A percentile compares a stretch with the other conserved stretches of the same genome.
These are phyloP conservation scores for Colletotrichum euphorbiae DNA, from an alignment of 2,329 filamentous ascomycete genomes.

Conservation along the genomic window DNA sequence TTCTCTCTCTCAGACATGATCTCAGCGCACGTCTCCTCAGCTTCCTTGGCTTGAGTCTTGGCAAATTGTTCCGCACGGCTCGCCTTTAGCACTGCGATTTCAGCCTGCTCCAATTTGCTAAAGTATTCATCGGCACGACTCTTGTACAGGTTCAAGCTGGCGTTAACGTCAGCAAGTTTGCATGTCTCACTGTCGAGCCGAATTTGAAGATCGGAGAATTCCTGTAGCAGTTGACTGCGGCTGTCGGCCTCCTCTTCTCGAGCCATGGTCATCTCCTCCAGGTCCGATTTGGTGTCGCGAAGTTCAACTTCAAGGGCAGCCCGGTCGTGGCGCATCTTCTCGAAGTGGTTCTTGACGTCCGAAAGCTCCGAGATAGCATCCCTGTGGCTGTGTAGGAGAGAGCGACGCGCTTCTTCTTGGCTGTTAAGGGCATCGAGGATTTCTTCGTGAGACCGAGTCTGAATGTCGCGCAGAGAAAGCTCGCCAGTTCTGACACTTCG, in stretches of 20 bases:
- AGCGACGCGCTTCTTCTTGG: constrained; percentile 88
- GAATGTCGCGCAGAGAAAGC: constrained; percentile 88
- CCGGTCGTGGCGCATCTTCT: constrained; percentile 86
- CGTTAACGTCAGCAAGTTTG: constrained; percentile 83
- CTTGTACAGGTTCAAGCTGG: constrained; percentile 91
- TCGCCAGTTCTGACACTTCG: constrained; percentile 88
- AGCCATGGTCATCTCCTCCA: constrained; percentile 81
- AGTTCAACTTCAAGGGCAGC: constrained; percentile 86
- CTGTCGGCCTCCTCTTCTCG: constrained; percentile 90
- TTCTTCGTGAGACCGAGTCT: constrained; percentile 94
- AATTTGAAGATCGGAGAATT: constrained; percentile 94
- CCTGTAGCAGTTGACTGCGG: constrained; percentile 87
- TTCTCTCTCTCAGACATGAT: constrained; percentile 94
- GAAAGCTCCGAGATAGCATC: constrained; percentile 85
- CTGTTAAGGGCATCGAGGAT: constrained; percentile 92
- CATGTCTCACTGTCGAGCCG: constrained; percentile 90
- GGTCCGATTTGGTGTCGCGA: constrained; percentile 83
- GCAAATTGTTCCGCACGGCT: constrained; percentile 93
- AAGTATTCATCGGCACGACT: constrained; percentile 95
- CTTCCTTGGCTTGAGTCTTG: constrained; percentile 87
- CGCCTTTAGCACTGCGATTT: constrained; percentile 94
- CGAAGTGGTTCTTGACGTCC: constrained; percentile 87
- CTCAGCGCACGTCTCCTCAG: constrained; percentile 89
- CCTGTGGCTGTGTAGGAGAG: constrained; percentile 86
- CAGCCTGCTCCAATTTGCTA: constrained; percentile 94